Percentiles rank a stretch among this genome's conserved stretches.
These are phyloP conservation scores for Symmetrospora coprosmae DNA, from an alignment of 768 basidiomycete genomes.

Conservation along the genomic window DNA sequence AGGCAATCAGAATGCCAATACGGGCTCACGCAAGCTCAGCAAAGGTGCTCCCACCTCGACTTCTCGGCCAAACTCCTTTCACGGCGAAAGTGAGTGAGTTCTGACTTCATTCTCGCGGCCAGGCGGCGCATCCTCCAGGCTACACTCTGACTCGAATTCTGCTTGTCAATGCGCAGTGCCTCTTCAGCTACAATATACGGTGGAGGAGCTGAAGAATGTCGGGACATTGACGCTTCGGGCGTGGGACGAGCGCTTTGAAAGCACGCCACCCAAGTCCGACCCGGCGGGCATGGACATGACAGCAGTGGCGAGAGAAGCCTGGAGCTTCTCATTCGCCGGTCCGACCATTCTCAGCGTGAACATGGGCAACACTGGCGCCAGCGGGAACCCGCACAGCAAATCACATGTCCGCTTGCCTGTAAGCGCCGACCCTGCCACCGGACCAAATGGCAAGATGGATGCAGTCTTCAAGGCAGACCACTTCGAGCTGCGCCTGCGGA, in stretches of 20 bases:
- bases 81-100: background rate
- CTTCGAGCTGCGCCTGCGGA: constrained; percentile 10
- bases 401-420: too few relatives aligned
- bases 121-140: background rate
- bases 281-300: too few relatives aligned
- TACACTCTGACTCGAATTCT: background rate
- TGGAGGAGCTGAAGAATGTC: constrained; percentile 19
- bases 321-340: too few relatives aligned
- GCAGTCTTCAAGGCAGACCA: constrained; percentile 6
- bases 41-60: background rate
- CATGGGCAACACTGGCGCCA: too few relatives aligned
- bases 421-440: too few relatives aligned
- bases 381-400: too few relatives aligned
- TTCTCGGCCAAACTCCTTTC: constrained; percentile 4
- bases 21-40: background rate
- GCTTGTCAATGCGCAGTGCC: background rate
- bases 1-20: background rate
- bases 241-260: constrained; percentile 9
- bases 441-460: too few relatives aligned
- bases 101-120: background rate
- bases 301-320: too few relatives aligned
- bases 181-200: background rate
- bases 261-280: too few relatives aligned
- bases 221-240: constrained; percentile 8
- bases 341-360: too few relatives aligned